These are phyloP conservation scores for Melanomma pulvis-pyrius DNA, from an alignment of 495 filamentous ascomycete genomes.

Conservation along the genomic window DNA sequence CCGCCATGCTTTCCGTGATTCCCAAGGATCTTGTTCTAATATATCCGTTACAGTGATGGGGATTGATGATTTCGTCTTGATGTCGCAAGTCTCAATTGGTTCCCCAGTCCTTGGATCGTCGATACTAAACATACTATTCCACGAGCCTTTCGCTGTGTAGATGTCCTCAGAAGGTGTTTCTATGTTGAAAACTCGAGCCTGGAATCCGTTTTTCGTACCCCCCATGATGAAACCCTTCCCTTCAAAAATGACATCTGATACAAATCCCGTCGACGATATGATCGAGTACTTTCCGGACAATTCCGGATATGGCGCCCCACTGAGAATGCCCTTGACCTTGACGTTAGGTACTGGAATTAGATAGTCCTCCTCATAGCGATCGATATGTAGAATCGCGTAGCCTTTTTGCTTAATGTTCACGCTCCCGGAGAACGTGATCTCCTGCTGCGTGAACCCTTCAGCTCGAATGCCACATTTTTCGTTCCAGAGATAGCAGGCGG, in stretches of 20 bases:
- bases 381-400: conserved; percentile 48
- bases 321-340: conserved; percentile 50
- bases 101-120: conserved; percentile 13
- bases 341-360: conserved; percentile 53
- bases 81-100: conserved; percentile 13
- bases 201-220: conserved; percentile 17
- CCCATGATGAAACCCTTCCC: conserved; percentile 17
- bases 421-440: conserved; percentile 42
- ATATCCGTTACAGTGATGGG: not conserved
- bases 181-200: conserved; percentile 3
- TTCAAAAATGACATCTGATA: conserved; percentile 23
- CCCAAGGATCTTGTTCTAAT: conserved; percentile 11
- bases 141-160: conserved; percentile 16
- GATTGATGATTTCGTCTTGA: not conserved
- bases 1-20: conserved; percentile 12
- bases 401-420: conserved; percentile 44
- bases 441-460: conserved; percentile 41
- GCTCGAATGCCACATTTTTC: conserved; percentile 37
- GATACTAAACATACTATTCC: conserved; percentile 14
- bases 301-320: conserved; percentile 43
- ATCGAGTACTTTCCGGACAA: conserved; percentile 19
- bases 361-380: conserved; percentile 54
- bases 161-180: conserved; percentile 5
- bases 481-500: conserved; percentile 44
- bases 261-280: conserved; percentile 5